Evolutionary conservation across 2,329 filamentous ascomycete genomes (phyloP).

Genomic region (Xylariaceae sp.): DNA sequence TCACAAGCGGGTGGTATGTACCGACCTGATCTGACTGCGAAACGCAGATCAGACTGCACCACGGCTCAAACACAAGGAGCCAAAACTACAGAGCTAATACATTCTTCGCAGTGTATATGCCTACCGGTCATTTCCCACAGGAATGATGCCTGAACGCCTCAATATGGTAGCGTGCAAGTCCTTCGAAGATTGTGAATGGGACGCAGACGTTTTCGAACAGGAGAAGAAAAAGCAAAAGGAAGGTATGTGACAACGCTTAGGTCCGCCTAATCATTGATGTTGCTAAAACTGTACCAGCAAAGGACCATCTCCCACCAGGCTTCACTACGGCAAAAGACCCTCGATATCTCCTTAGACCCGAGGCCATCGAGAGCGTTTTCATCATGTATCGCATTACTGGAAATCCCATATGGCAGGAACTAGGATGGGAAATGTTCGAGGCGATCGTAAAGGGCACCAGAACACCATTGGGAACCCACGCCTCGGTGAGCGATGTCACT

Average conservation of each 20-base stretch:
- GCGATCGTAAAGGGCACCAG: slow-evolving; percentile 25
- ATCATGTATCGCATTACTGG: slow-evolving; percentile 32
- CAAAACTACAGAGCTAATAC: no score
- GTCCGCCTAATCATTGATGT: no score
- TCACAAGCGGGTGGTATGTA: slow-evolving; percentile 51
- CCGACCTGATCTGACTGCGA: no score
- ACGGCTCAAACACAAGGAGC: no score
- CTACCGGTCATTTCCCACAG: slow-evolving; percentile 53
- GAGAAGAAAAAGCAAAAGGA: slow-evolving; percentile 22
- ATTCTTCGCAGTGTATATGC: slow-evolving; percentile 46
- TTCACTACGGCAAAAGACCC: slow-evolving; percentile 51
- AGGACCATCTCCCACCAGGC: slow-evolving; percentile 39
- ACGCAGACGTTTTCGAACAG: slow-evolving; percentile 18
- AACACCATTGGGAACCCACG: slow-evolving; percentile 24
- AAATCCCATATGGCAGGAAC: slow-evolving; percentile 23
- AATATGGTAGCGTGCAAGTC: slow-evolving; percentile 42
- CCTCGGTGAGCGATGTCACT: slow-evolving; percentile 36
- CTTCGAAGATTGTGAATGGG: slow-evolving; percentile 31
- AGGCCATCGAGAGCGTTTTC: slow-evolving; percentile 33
- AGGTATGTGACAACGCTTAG: slow-evolving; percentile 14
- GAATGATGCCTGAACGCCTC: slow-evolving; percentile 60
- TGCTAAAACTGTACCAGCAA: slow-evolving; percentile 19
- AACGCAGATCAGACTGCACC: no score
- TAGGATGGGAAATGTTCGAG: slow-evolving; percentile 31
- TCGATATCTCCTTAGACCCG: slow-evolving; percentile 31